A percentile compares a stretch with the other conserved stretches of the same genome.
Conservation (phyloP, 495 filamentous ascomycete genomes). For the Friedmanniomyces simplex region DNA sequence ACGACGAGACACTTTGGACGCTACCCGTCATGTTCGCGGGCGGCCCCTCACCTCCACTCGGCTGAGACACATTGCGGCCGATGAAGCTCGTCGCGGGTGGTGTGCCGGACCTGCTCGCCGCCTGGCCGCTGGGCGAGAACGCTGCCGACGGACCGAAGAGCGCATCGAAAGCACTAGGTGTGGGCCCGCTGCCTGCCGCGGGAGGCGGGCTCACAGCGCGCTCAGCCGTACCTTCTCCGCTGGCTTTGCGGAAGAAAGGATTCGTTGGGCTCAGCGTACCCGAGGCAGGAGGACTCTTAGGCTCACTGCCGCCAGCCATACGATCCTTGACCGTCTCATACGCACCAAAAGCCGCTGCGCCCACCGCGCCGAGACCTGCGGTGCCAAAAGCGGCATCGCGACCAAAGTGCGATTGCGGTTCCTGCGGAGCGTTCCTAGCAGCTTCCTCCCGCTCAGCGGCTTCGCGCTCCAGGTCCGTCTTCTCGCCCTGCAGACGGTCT, state of each 20-base stretch:
- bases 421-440: conserved; percentile 28
- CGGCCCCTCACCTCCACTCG: neutral
- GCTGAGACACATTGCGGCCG: conserved; percentile 2
- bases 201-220: conserved; percentile 8
- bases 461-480: conserved; percentile 56
- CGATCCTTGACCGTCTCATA: conserved; percentile 7
- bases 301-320: neutral
- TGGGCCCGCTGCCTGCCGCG: neutral
- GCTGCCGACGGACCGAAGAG: conserved; percentile 18
- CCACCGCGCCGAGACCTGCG: conserved; percentile 1
- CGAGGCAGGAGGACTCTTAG: neutral
- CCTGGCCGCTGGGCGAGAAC: conserved; percentile 13
- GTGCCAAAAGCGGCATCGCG: conserved; percentile 4
- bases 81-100: conserved; percentile 18
- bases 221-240: neutral
- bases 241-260: conserved; percentile 67
- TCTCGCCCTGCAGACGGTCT: conserved; percentile 71
- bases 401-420: conserved; percentile 9
- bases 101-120: conserved; percentile 8
- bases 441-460: conserved; percentile 41
- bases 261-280: conserved; percentile 61
- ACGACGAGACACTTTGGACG: conserved; percentile 11
- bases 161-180: conserved; percentile 17
- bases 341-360: conserved; percentile 8
- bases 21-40: conserved; percentile 5